Evolutionary conservation across 352 stramenopile species (phyloP).

Genomic region (Saprolegnia parasitica): DNA sequence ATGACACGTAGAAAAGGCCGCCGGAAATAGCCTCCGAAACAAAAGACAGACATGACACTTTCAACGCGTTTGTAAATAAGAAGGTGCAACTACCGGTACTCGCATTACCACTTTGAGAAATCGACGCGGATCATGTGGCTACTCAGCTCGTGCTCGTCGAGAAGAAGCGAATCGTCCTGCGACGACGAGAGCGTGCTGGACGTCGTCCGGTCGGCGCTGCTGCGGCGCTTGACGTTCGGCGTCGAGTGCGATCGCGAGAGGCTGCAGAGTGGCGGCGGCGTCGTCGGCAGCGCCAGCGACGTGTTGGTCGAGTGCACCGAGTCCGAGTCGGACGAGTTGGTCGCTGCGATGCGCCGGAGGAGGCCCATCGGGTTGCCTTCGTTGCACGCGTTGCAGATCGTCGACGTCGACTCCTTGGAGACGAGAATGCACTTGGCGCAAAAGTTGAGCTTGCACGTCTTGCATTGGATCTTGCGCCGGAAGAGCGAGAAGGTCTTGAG

Average conservation of each 20-base stretch:
- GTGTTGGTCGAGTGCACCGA: slow-evolving; percentile 1
- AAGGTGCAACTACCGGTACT: no score
- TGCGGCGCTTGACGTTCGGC: not conserved
- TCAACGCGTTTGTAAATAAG: slow-evolving; percentile 5
- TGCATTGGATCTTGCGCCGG: slow-evolving; percentile 10
- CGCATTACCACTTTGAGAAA: not conserved
- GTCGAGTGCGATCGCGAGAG: not conserved
- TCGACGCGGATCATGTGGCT: slow-evolving; percentile 9
- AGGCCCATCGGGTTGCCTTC: slow-evolving; percentile 12
- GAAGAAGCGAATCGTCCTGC: not conserved
- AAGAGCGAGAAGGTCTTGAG: slow-evolving; percentile 18
- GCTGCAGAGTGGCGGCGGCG: not conserved
- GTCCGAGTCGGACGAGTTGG: slow-evolving; percentile 14
- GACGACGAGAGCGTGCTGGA: not conserved
- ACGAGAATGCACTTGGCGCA: slow-evolving; percentile 23
- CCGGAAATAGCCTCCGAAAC: not conserved
- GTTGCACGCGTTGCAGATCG: slow-evolving; percentile 8
- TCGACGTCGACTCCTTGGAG: not conserved
- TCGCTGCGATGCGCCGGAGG: slow-evolving; percentile 1
- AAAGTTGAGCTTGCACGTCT: slow-evolving; percentile 16
- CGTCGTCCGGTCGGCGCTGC: not conserved
- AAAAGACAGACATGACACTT: not conserved
- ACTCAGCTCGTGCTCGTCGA: not conserved
- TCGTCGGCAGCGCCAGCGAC: not conserved
- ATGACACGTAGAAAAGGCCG: not conserved